These are phyloP conservation scores for Pythium sukuiense DNA, from an alignment of 352 stramenopile genomes.

Conservation along the genomic window DNA sequence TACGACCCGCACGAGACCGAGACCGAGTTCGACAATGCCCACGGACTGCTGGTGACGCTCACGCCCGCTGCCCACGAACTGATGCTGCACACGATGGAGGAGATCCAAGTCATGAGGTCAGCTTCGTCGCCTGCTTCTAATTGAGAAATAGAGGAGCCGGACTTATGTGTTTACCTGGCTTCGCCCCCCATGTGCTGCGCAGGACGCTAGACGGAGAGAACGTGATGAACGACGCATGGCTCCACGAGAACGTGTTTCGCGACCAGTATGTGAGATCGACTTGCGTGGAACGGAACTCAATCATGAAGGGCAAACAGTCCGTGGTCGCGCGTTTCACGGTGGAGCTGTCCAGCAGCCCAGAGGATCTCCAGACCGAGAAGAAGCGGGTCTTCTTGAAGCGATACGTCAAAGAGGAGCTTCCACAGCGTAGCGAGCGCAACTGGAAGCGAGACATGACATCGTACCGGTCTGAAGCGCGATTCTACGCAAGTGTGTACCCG, in stretches of 20 bases:
- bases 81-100: conserved; percentile 45
- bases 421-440: conserved; percentile 36
- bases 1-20: conserved; percentile 55
- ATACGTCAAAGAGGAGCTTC: conserved; percentile 54
- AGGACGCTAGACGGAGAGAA: conserved; percentile 45
- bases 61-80: conserved; percentile 35
- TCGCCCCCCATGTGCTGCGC: background rate
- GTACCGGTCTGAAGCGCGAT: conserved; percentile 56
- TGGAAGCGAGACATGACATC: conserved; percentile 63
- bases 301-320: conserved; percentile 60
- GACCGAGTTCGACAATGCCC: conserved; percentile 61
- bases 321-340: conserved; percentile 42
- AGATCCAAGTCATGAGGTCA: conserved; percentile 60
- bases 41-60: conserved; percentile 54
- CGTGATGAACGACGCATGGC: conserved; percentile 48
- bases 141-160: conserved; percentile 20
- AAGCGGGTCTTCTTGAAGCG: conserved; percentile 66
- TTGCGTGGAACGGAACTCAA: conserved; percentile 35
- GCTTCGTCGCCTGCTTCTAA: conserved; percentile 32
- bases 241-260: conserved; percentile 39
- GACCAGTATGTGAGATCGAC: conserved; percentile 12
- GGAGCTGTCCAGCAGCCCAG: conserved; percentile 16
- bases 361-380: background rate
- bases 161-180: background rate
- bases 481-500: conserved; percentile 53